These are phyloP conservation scores for Microcyclosporella mali DNA, from an alignment of 2,329 filamentous ascomycete genomes.

Conservation along the genomic window DNA sequence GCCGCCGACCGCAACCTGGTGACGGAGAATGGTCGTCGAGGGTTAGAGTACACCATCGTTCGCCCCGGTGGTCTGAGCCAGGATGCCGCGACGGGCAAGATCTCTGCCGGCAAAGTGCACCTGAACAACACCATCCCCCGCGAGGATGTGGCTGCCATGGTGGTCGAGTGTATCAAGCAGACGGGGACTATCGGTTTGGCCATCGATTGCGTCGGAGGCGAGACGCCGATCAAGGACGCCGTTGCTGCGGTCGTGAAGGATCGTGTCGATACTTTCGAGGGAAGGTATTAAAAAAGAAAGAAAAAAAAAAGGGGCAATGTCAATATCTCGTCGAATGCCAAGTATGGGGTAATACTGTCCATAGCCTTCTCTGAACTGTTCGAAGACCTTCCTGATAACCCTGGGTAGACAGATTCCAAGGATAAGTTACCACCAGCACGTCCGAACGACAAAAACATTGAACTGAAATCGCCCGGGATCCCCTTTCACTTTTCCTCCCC, in stretches of 20 bases:
- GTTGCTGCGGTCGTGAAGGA: slow-evolving; percentile 35
- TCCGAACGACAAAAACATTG: too few species aligned
- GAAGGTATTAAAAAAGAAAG: slow-evolving; percentile 27
- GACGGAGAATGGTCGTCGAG: slow-evolving; percentile 33
- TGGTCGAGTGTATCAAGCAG: slow-evolving; percentile 49
- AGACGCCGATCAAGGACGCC: slow-evolving; percentile 35
- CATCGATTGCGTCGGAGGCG: slow-evolving; percentile 41
- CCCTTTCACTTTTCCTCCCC: too few species aligned
- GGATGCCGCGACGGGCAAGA: slow-evolving; percentile 41
- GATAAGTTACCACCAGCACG: too few species aligned
- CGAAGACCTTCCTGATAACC: too few species aligned
- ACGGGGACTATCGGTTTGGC: slow-evolving; percentile 41
- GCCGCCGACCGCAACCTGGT: slow-evolving; percentile 38
- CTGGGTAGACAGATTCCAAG: too few species aligned
- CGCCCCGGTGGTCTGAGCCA: slow-evolving; percentile 40
- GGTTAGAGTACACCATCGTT: slow-evolving; percentile 43
- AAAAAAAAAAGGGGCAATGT: too few species aligned
- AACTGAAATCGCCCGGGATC: too few species aligned
- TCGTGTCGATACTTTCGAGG: slow-evolving; percentile 33
- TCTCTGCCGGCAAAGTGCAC: slow-evolving; percentile 40
- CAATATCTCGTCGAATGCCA: too few species aligned
- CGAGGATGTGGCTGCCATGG: slow-evolving; percentile 55
- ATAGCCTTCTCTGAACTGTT: too few species aligned
- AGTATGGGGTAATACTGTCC: too few species aligned
- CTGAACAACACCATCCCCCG: slow-evolving; percentile 42